A percentile compares a stretch with the other conserved stretches of the same genome.
Evolutionary conservation across 495 filamentous ascomycete species (phyloP).

Genomic region (Neurospora terricola): DNA sequence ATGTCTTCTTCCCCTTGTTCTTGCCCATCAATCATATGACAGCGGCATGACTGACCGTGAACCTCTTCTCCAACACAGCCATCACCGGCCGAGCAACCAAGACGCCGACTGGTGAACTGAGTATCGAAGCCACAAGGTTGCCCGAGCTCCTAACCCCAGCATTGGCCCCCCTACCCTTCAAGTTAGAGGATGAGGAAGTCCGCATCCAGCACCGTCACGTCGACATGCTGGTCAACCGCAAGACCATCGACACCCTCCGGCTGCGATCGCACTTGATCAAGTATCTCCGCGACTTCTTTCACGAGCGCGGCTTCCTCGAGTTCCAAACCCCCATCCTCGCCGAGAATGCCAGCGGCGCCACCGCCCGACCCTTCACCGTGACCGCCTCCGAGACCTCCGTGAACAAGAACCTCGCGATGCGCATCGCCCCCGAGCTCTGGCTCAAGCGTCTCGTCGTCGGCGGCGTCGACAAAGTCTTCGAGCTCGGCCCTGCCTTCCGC

Average conservation of each 20-base stretch:
- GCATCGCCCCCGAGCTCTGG: slow-evolving; percentile 89
- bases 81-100: slow-evolving; percentile 63
- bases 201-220: slow-evolving; percentile 62
- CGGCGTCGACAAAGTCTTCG: slow-evolving; percentile 85
- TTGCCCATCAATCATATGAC: neutral
- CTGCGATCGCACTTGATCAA: slow-evolving; percentile 67
- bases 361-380: slow-evolving; percentile 77
- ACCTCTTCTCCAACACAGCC: slow-evolving; percentile 18
- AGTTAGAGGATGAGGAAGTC: slow-evolving; percentile 54
- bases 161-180: slow-evolving; percentile 61
- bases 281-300: slow-evolving; percentile 62
- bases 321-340: slow-evolving; percentile 85
- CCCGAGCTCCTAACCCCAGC: slow-evolving; percentile 67
- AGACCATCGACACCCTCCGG: slow-evolving; percentile 54
- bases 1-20: slow-evolving; percentile 20
- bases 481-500: slow-evolving; percentile 83
- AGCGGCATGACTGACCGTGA: neutral
- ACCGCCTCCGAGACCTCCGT: slow-evolving; percentile 54
- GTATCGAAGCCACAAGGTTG: slow-evolving; percentile 53
- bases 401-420: slow-evolving; percentile 55
- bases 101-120: slow-evolving; percentile 66
- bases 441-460: slow-evolving; percentile 95
- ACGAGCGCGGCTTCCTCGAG: slow-evolving; percentile 63
- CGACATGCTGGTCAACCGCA: slow-evolving; percentile 65
- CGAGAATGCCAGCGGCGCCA: slow-evolving; percentile 66